A percentile compares a stretch with the other conserved stretches of the same genome.
Conservation (phyloP, 345 rosid species). For the Zanthoxylum bungeanum region DNA sequence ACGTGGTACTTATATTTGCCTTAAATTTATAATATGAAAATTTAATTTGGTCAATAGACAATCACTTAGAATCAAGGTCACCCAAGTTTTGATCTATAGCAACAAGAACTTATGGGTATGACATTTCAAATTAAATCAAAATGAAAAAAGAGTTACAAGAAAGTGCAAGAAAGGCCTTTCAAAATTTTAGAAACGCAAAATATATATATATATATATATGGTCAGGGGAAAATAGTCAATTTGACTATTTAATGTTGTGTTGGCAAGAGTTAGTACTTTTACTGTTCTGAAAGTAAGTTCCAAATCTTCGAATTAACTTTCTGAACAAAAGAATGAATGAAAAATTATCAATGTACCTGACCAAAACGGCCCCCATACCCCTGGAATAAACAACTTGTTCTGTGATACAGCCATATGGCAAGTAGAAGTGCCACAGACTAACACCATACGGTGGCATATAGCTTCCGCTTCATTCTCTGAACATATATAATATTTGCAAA, state of each 20-base stretch:
- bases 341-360: conserved; percentile 54
- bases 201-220: neutral
- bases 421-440: conserved; percentile 95
- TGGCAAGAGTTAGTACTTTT: neutral
- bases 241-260: neutral
- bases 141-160: neutral
- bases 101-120: neutral
- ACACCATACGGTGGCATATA: conserved; percentile 75
- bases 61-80: neutral
- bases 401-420: conserved; percentile 94
- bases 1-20: neutral
- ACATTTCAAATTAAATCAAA: neutral
- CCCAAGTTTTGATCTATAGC: neutral
- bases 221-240: neutral
- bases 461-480: conserved; percentile 62
- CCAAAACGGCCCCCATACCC: conserved; percentile 99
- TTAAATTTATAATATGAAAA: neutral
- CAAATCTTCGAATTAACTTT: neutral
- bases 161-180: neutral
- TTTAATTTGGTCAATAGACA: neutral
- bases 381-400: conserved; percentile 86
- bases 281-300: neutral
- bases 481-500: neutral
- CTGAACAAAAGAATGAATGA: neutral
- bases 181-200: neutral